A percentile compares a stretch with the other conserved stretches of the same genome.
Conservation (phyloP, 495 filamentous ascomycete species). For the Talaromyces trachyspermus region DNA sequence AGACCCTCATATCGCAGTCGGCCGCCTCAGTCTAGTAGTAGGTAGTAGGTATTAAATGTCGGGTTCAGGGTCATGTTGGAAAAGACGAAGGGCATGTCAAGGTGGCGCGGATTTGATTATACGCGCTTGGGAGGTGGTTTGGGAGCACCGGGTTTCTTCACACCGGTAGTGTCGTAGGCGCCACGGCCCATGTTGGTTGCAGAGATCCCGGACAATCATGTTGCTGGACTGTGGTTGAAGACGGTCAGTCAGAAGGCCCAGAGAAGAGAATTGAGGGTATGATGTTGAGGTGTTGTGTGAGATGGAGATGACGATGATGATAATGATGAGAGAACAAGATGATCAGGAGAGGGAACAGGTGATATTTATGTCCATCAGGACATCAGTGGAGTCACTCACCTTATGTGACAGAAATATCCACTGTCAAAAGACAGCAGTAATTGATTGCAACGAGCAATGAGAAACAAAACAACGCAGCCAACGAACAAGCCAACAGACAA, state of each 20-base stretch:
- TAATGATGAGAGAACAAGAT: background rate
- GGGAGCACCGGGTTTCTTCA: conserved; percentile 49
- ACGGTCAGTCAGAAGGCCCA: conserved; percentile 14
- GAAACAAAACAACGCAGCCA: background rate
- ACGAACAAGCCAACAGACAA: background rate
- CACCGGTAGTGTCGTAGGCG: conserved; percentile 53
- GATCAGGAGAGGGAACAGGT: background rate
- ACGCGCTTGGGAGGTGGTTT: conserved; percentile 24
- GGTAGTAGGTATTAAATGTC: background rate
- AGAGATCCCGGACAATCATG: conserved; percentile 45
- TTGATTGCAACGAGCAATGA: background rate
- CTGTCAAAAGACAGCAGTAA: no score
- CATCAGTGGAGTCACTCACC: background rate
- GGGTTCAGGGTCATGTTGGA: background rate
- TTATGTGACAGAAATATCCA: conserved; percentile 5
- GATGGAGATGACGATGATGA: background rate
- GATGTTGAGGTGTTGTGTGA: background rate
- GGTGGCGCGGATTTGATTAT: conserved; percentile 5
- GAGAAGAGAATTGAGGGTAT: conserved; percentile 6
- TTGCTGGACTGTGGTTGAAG: conserved; percentile 8
- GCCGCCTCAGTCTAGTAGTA: conserved; percentile 5
- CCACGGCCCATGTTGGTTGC: conserved; percentile 53
- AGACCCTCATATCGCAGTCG: no score
- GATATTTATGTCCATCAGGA: conserved; percentile 3
- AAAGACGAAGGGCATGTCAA: no score